Base-by-base conservation (phyloP, 176 grass and related monocot species). In the Hordeum marinum region DNA sequence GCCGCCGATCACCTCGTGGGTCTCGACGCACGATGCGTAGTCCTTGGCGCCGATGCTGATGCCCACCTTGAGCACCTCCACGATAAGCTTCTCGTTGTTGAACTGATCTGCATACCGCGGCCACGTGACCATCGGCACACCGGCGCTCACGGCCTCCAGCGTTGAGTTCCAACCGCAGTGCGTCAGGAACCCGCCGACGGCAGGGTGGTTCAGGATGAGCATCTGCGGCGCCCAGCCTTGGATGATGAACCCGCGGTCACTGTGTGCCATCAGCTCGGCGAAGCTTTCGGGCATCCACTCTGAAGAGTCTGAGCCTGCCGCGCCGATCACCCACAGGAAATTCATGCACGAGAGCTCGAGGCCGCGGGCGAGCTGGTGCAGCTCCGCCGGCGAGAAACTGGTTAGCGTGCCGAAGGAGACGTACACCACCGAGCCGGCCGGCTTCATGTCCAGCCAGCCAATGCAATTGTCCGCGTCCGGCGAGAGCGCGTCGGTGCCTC, bases 111-210 rank as follows among this genome's bases (percentile, higher is more conserved):
- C 54, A 9, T 57, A 57, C 54, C 54, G 54, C 54, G 54, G 54
- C 54, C 54, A 57, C 18, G 54, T 57, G 54, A 88, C 27, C 82
- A 92, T 92, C 7, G 86, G 86, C 55, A 88, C 72, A 0, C 82
- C 82, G 8, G 75, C 67, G 75, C 70, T 43, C 36, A 91, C 17
- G 0, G 82, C 76, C 84, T 92, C 87, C n/a, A 72, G 9, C 6
- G 71, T 82, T 20, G 88, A 93, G 81, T 93, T 93, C 85, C 91
- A 92, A 1, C 84, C 84, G 6, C 91, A 90, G 76, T 92, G 91
- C 31, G 84, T 90, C 10, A 92, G 18, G 54, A 57, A 57, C 54
- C 54, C 54, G 2, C 54, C 20, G 54, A 57, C 20, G 54, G 54
- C 54, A 57, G 20, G 54, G 54, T 57, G 54, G 54, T 57, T 57